These are phyloP conservation scores for Thuidium tamariscinum DNA, from an alignment of 225 moss, liverwort and hornwort species.

Conservation along the genomic window DNA sequence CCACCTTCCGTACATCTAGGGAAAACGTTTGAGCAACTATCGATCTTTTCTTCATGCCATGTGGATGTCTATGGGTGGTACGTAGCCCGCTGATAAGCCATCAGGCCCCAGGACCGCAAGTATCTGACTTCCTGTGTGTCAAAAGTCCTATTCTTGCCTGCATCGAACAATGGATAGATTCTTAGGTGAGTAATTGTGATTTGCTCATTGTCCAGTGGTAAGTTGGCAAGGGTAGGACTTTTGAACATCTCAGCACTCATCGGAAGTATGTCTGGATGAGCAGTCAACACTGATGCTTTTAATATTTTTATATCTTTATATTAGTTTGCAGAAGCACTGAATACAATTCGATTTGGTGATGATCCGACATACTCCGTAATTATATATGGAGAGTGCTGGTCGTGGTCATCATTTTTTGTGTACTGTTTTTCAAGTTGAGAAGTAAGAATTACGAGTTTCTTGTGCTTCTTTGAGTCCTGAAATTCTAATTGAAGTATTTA, in stretches of 20 bases:
- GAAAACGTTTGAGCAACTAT: background rate
- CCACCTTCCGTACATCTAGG: background rate
- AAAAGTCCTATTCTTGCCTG: background rate
- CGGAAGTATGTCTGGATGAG: background rate
- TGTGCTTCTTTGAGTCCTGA: background rate
- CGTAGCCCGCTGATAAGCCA: background rate
- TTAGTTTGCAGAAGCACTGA: background rate
- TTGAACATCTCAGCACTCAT: background rate
- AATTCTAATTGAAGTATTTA: background rate
- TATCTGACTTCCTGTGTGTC: background rate
- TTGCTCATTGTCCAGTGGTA: background rate
- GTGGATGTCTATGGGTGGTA: background rate
- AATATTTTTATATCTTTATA: background rate
- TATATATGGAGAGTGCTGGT: background rate
- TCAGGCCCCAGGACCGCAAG: background rate
- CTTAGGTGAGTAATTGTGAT: background rate
- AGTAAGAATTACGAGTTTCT: background rate
- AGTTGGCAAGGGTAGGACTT: constrained; percentile 6
- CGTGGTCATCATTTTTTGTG: background rate
- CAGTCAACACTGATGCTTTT: background rate
- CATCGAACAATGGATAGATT: background rate
- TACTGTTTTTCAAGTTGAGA: background rate
- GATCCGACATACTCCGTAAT: background rate
- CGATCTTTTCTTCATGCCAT: background rate
- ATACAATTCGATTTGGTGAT: background rate